phyloP scores from a whole-genome alignment of 2,329 filamentous ascomycete genomes.

The Diaporthe vexans region DNA sequence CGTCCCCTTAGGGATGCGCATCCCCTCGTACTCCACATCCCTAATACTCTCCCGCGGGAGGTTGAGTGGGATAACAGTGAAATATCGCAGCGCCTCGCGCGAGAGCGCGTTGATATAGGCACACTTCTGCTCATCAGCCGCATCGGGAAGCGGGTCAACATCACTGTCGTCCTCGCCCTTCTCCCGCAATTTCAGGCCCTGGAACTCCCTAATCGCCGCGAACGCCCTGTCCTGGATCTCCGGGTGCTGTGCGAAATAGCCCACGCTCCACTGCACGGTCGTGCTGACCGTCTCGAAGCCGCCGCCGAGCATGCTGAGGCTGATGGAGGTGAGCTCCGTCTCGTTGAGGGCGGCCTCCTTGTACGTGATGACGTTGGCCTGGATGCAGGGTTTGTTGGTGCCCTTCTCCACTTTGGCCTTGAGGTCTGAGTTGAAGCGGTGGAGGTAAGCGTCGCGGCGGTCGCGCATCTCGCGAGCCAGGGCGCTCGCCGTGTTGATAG shows the following conservation, averaged over 20 bases:
- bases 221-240: slow-evolving; percentile 70
- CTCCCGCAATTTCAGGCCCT: not conserved
- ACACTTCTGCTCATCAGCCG: slow-evolving; percentile 75
- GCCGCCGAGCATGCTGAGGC: slow-evolving; percentile 66
- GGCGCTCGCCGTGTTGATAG: slow-evolving; percentile 34
- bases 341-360: slow-evolving; percentile 39
- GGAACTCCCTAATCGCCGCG: slow-evolving; percentile 65
- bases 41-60: slow-evolving; percentile 72
- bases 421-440: slow-evolving; percentile 36
- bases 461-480: slow-evolving; percentile 39
- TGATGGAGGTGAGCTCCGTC: slow-evolving; percentile 57
- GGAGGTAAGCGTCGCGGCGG: slow-evolving; percentile 38
- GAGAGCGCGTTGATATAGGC: slow-evolving; percentile 75
- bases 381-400: slow-evolving; percentile 39
- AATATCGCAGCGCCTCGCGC: slow-evolving; percentile 75
- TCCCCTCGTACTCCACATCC: slow-evolving; percentile 68
- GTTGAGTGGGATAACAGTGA: slow-evolving; percentile 75
- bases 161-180: slow-evolving; percentile 45
- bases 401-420: slow-evolving; percentile 35
- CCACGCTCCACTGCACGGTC: slow-evolving; percentile 43
- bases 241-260: slow-evolving; percentile 54
- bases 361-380: slow-evolving; percentile 41
- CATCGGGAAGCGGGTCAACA: slow-evolving; percentile 68
- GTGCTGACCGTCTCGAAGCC: slow-evolving; percentile 40
- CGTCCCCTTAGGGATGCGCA: slow-evolving; percentile 70